These are phyloP conservation scores for Phytophthora sp. DNA, from an alignment of 352 stramenopile genomes.

Conservation along the genomic window DNA sequence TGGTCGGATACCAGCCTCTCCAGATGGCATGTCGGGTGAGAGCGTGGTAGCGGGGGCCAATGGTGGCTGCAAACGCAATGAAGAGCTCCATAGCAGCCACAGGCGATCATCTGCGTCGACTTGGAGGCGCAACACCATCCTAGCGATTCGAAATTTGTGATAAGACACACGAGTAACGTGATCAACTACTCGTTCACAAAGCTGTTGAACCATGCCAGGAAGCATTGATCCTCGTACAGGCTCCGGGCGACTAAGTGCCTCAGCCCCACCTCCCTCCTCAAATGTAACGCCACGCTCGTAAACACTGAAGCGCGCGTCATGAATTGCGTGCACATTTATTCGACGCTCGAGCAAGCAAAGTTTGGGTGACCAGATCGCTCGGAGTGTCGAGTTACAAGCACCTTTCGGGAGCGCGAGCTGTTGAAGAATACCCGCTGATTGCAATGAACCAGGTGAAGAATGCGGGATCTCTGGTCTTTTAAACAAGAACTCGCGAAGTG, in stretches of 20 bases:
- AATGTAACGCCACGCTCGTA: slow-evolving; percentile 96
- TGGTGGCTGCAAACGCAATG: slow-evolving; percentile 74
- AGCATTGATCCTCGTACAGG: slow-evolving; percentile 93
- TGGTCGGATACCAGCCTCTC: slow-evolving; percentile 39
- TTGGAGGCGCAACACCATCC: slow-evolving; percentile 97
- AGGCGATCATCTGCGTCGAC: slow-evolving; percentile 92
- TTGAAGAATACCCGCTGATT: slow-evolving; percentile 93
- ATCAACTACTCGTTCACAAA: slow-evolving; percentile 93
- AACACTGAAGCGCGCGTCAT: slow-evolving; percentile 91
- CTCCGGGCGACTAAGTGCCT: slow-evolving; percentile 84
- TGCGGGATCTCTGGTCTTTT: slow-evolving; percentile 80
- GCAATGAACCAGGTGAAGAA: slow-evolving; percentile 17
- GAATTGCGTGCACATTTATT: slow-evolving; percentile 90
- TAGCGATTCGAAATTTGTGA: slow-evolving; percentile 90
- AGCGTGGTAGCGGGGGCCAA: neutral
- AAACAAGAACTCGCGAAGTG: slow-evolving; percentile 94
- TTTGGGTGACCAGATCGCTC: slow-evolving; percentile 95
- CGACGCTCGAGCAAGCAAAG: slow-evolving; percentile 94
- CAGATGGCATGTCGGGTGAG: neutral
- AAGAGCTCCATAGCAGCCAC: slow-evolving; percentile 95
- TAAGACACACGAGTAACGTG: slow-evolving; percentile 94
- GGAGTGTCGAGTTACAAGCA: slow-evolving; percentile 88
- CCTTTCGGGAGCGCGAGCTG: slow-evolving; percentile 95
- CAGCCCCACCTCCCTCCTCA: slow-evolving; percentile 80
- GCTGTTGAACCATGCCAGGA: slow-evolving; percentile 87